Base-by-base conservation (phyloP, 2,329 filamentous ascomycete genomes). In the Dactylellina leptospora region DNA sequence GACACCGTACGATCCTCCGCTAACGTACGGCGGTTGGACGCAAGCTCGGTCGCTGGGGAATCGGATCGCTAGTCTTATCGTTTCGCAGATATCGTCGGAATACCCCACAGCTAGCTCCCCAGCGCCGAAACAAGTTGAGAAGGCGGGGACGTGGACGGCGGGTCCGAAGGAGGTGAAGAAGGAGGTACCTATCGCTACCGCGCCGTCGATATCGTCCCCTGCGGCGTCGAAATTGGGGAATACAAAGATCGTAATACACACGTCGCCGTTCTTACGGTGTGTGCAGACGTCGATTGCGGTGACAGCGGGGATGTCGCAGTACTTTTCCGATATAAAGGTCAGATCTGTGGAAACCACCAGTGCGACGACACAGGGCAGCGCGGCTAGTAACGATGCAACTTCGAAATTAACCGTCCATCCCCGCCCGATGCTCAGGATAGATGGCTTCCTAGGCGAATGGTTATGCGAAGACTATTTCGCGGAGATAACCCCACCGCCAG, bases 371-470 rank as follows among this genome's bases (percentile, higher is more conserved):
- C 47, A 63, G n/a, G 63, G 60, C 63, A 55, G 77, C 63, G 20
- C 8, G 22, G 16, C 5, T 28, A 45, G 38, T 18, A 60, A 74
- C 18, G 28, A 75, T 58, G 33, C 76, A 75, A 82, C 83, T 64
- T 89, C 86, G 74, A 82, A 86, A 2, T 83, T 88, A 8, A 23
- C 10, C 0, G 28, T 64, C 4, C 53, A 64, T 20, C 68, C 68
- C 16, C 59, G 68, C 3, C 68, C 68, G 0, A 72, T 72, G 54
- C 81, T 99, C 50, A 89, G 95, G 0, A 85, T 99, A 4, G 95
- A 99, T 80, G 90, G 93, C 0, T 97, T 96, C 78, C 84, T 99
- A 0, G 93, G 95, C 51, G 95, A 99, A 83, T 99, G 95, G 95
- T 84, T 97, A 27, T 91, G 90, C 1, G 91, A 92, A 0, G 89